Evolutionary conservation across 2,329 filamentous ascomycete genomes (phyloP), one percentile per base, ranked within the genome.

Genomic region (Ampelomyces quisqualis): DNA sequence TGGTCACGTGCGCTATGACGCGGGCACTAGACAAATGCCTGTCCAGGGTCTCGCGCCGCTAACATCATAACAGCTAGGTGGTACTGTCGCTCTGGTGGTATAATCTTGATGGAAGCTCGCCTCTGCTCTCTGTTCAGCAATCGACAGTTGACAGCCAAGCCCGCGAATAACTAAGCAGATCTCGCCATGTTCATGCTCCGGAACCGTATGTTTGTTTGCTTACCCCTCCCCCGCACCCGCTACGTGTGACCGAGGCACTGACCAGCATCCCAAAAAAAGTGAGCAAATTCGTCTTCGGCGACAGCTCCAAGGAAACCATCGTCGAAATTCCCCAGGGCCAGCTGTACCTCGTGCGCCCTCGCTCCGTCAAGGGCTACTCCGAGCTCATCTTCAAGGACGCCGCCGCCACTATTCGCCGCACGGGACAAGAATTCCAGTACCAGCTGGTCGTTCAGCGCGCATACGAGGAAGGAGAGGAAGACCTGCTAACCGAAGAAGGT

Each of bases 321-420:
- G 89, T 95, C 71, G 90, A 97, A 67, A 84, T 98, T 29, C 84
- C 90, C 11, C 90, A 97, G 70, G 93, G 93, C 65, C 90, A 97
- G 70, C 88, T 98, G 30, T 98, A 96, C 70, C 85, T 98, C 55
- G 93, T 98, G 58, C 88, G 93, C 59, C 93, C 93, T 8, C 81
- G 89, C 34, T 97, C 91, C 6, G 90, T 91, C 42, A 98, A 98
- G 70, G 93, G 93, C 53, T 97, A 96, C 69, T 96, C 91, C 1
- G 93, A 98, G 71, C 89, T 97, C 65, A 95, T 98, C 71, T 98
- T 96, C 78, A 95, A 93, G 70, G 93, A 98, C 82, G 86, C 90
- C 26, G 87, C 89, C 32, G 89, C 91, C 38, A 89, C 86, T 50
- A 94, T 98, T 62, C 86, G 94, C 52, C 84, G 88, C 51, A 97